Base-by-base conservation (phyloP, 1,284 basidiomycete genomes). In the Austroboletus niveus region DNA sequence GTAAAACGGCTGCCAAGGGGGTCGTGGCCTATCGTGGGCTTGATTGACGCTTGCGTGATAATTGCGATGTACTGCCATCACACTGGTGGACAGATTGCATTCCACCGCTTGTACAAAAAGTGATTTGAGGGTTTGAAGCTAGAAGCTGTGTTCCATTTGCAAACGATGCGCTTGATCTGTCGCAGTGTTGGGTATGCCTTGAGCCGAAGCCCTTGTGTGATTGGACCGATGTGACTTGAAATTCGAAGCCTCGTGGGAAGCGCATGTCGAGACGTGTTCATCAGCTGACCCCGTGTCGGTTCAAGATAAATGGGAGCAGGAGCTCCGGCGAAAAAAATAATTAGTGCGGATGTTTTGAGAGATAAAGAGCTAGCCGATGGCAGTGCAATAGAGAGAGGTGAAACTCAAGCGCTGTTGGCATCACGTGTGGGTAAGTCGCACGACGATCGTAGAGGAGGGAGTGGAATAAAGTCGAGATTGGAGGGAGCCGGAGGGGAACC, bases 201-300 rank as follows among this genome's bases (percentile, higher is more conserved):
- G 27, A 55, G 43, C 55, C 56, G 39, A 53, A 41, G 24, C 42
- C 57, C 48, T 50, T 53, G 45, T 57, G 44, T 42, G 48, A 35
- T 40, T 53, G n/a, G 47, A 42, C 22, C 45, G 49, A 35, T 48
- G 61, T 36, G 58, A 55, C 47, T 44, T 48, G 58, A 59, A 51
- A 59, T 59, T 61, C 40, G 55, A 35, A 48, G 56, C 61, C 66
- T 65, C 66, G 56, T 68, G 66, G 49, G 34, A 30, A 34, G 51
- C 64, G 49, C 65, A 60, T 69, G 64, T 55, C 35, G 11, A 42
- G 55, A 64, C 60, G 48, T 51, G 59, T 62, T 51, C 38, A 47
- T 63, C 62, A 65, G 53, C 48, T 60, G 60, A 58, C 45, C 31
- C 30, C 11, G 22, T 38, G 53, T 57, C 27, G 52, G 38, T 47